Evolutionary conservation across 2,329 filamentous ascomycete species (phyloP).

Genomic region (Purpureocillium takamizusanense): DNA sequence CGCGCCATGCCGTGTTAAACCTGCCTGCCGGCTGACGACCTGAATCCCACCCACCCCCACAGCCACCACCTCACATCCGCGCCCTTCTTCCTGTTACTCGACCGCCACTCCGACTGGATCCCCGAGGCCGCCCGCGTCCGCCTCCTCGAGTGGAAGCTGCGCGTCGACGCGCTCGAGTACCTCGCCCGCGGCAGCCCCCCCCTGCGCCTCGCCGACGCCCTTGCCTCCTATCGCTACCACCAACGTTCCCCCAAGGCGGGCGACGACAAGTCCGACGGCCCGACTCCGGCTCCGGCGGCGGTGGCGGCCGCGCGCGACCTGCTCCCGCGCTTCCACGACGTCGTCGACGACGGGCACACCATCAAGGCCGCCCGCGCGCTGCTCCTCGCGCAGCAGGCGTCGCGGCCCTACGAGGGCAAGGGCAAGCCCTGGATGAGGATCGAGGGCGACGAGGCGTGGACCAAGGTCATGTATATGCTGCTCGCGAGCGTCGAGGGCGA

Average conservation of each 20-base stretch:
- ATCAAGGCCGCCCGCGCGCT: slow-evolving; percentile 67
- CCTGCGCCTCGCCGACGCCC: slow-evolving; percentile 41
- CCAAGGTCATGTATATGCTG: slow-evolving; percentile 49
- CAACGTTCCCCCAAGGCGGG: too few relatives aligned
- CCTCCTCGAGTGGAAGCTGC: slow-evolving; percentile 74
- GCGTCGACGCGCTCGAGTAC: slow-evolving; percentile 67
- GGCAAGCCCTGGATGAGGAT: slow-evolving; percentile 41
- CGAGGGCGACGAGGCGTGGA: slow-evolving; percentile 49
- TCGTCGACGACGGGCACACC: slow-evolving; percentile 72
- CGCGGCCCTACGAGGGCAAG: slow-evolving; percentile 31
- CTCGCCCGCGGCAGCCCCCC: slow-evolving; percentile 56
- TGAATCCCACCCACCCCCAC: background rate
- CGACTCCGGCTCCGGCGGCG: too few relatives aligned
- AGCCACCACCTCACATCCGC: slow-evolving; percentile 68
- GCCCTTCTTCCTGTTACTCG: slow-evolving; percentile 67
- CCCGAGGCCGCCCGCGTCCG: slow-evolving; percentile 51
- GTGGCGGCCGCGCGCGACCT: slow-evolving; percentile 40
- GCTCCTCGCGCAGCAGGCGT: slow-evolving; percentile 49
- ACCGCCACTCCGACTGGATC: slow-evolving; percentile 52
- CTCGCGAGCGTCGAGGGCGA: slow-evolving; percentile 50
- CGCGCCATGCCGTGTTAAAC: too few relatives aligned
- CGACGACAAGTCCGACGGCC: too few relatives aligned
- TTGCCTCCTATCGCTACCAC: too few relatives aligned
- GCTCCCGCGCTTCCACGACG: slow-evolving; percentile 33
- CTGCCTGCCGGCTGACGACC: background rate